phyloP scores from a whole-genome alignment of 176 grass and related monocot species.

The Cenchrus americanus region DNA sequence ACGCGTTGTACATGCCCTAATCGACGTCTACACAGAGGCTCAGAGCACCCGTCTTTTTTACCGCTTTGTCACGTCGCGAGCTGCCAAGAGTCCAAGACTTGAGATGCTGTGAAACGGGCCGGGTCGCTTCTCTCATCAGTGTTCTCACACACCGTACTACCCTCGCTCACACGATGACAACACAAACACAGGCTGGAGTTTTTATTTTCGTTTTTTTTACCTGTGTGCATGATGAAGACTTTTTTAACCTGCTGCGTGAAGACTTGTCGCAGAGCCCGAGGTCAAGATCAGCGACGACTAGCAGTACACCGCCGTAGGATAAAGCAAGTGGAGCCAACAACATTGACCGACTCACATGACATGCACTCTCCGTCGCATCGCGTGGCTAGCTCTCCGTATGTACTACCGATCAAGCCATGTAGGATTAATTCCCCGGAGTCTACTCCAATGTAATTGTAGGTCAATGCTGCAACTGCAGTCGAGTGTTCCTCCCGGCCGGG shows the following conservation, averaged over 20 bases:
- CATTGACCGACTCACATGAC: conserved; percentile 34
- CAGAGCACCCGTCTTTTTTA: no score
- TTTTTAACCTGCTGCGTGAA: neutral
- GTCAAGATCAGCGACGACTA: conserved; percentile 39
- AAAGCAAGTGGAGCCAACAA: conserved; percentile 3
- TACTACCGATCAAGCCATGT: neutral
- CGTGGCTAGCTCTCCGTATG: neutral
- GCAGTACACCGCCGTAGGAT: neutral
- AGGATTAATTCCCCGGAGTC: neutral
- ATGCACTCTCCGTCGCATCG: neutral
- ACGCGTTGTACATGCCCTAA: no score
- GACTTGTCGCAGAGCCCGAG: conserved; percentile 38
- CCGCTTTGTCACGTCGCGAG: no score
- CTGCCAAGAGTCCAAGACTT: no score
- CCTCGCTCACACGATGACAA: no score
- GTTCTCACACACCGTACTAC: no score
- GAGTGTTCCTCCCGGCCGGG: neutral
- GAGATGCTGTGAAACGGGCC: no score
- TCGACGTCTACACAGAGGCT: no score
- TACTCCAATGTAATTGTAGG: neutral
- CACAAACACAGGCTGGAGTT: no score
- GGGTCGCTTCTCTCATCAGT: no score
- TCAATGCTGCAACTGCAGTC: neutral
- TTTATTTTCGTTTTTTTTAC: no score
- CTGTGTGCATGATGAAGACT: neutral